Evolutionary conservation across 179 eudicot species (phyloP).

Genomic region (Drosera spatulata): DNA sequence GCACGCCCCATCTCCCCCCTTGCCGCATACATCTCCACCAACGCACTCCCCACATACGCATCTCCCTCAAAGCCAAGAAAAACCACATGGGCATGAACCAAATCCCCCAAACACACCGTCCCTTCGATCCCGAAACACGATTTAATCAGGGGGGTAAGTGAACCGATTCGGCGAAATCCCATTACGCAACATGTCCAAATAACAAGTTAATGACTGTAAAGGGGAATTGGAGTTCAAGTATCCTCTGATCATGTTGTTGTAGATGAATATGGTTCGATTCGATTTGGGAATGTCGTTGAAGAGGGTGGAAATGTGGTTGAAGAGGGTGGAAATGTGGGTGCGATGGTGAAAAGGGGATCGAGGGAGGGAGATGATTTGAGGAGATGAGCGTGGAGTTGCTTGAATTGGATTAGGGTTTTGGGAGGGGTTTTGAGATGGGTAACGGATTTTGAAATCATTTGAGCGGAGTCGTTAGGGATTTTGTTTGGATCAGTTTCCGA

Average conservation of each 20-base stretch:
- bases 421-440: too few species aligned
- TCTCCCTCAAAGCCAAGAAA: conserved; percentile 19
- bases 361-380: conserved; percentile 13
- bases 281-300: conserved; percentile 12
- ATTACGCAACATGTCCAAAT: conserved; percentile 16
- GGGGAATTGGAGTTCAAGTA: conserved; percentile 5
- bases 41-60: conserved; percentile 19
- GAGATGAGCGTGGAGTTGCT: conserved; percentile 26
- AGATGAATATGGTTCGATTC: conserved; percentile 17
- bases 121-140: conserved; percentile 14
- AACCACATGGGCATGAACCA: conserved; percentile 22
- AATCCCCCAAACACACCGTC: conserved; percentile 9
- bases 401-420: conserved; percentile 20
- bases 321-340: conserved; percentile 19
- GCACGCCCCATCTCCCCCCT: conserved; percentile 23
- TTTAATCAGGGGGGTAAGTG: conserved; percentile 27
- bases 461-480: too few species aligned
- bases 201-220: neutral
- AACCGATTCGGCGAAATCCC: conserved; percentile 22
- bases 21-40: conserved; percentile 23
- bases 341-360: conserved; percentile 17
- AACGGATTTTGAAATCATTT: too few species aligned
- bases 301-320: conserved; percentile 15
- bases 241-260: conserved; percentile 30
- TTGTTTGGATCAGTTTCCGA: too few species aligned